A percentile compares a stretch with the other conserved stretches of the same genome.
Conservation (phyloP, 305 asterid genomes). For the Withania somnifera region DNA sequence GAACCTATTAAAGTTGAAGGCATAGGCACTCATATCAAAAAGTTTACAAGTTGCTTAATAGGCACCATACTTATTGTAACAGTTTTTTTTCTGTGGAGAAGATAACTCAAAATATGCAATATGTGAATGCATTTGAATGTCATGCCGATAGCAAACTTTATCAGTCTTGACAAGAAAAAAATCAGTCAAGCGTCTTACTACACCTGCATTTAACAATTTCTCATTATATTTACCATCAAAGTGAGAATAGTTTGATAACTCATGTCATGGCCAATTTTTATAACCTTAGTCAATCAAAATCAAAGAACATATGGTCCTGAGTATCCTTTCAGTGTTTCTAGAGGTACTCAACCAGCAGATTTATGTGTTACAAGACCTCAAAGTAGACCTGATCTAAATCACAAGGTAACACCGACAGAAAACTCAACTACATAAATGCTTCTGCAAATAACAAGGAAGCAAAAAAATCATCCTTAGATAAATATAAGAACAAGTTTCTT, state of each 20-base stretch:
- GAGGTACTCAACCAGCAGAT: neutral
- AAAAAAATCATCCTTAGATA: neutral
- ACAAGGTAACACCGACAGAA: neutral
- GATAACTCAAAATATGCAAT: neutral
- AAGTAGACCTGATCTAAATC: neutral
- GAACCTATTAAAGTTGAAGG: slow-evolving; percentile 40
- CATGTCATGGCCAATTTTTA: neutral
- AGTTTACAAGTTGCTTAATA: neutral
- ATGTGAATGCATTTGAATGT: neutral
- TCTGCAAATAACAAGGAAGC: neutral
- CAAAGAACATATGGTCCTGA: neutral
- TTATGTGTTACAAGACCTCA: neutral
- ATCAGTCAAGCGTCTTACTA: neutral
- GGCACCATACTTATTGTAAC: neutral
- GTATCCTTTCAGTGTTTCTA: neutral
- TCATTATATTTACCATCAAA: neutral
- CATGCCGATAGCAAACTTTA: neutral
- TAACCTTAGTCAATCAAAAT: neutral
- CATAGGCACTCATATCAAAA: slow-evolving; percentile 9
- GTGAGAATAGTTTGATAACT: neutral
- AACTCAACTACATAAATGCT: neutral
- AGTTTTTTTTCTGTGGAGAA: neutral
- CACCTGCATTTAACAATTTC: neutral
- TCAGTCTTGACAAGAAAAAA: neutral
- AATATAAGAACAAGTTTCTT: neutral